phyloP scores from a whole-genome alignment of 2,329 filamentous ascomycete genomes.

The Dactylellina parvicollis region DNA sequence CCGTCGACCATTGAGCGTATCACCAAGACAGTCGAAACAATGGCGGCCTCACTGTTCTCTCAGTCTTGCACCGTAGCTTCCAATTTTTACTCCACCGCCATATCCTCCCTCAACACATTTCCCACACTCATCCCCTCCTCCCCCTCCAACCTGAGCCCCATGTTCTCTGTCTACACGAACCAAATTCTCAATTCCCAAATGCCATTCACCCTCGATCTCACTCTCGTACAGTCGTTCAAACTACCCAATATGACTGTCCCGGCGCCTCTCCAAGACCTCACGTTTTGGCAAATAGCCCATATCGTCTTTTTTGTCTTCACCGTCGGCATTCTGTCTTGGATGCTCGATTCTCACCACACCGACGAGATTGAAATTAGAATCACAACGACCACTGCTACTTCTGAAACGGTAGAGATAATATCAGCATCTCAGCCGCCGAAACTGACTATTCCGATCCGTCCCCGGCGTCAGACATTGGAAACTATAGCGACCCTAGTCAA shows the following conservation, averaged over 20 bases:
- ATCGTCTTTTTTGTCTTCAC: slow-evolving; percentile 38
- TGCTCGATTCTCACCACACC: slow-evolving; percentile 46
- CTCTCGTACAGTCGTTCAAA: slow-evolving; percentile 11
- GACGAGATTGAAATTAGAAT: slow-evolving; percentile 19
- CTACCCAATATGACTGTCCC: slow-evolving; percentile 25
- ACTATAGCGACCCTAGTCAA: slow-evolving; percentile 39
- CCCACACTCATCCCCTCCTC: slow-evolving; percentile 41
- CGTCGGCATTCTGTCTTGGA: slow-evolving; percentile 40
- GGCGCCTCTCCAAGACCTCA: slow-evolving; percentile 33
- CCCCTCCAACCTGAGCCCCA: slow-evolving; percentile 16
- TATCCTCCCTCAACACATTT: slow-evolving; percentile 43
- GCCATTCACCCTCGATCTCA: slow-evolving; percentile 27
- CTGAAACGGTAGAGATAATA: slow-evolving; percentile 1
- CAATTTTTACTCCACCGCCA: slow-evolving; percentile 39
- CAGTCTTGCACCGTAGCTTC: slow-evolving; percentile 40
- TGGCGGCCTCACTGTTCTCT: slow-evolving; percentile 40
- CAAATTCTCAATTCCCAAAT: slow-evolving; percentile 38
- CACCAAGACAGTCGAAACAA: not conserved
- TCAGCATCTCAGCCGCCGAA: slow-evolving; percentile 3
- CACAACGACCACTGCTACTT: not conserved
- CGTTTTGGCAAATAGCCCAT: slow-evolving; percentile 43
- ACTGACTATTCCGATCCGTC: not conserved
- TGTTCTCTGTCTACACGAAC: slow-evolving; percentile 33
- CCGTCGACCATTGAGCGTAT: not conserved
- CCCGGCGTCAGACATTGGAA: slow-evolving; percentile 36